Evolutionary conservation across 345 rosid species (phyloP), one percentile per base, ranked within the genome.

Genomic region (Lumnitzera littorea): DNA sequence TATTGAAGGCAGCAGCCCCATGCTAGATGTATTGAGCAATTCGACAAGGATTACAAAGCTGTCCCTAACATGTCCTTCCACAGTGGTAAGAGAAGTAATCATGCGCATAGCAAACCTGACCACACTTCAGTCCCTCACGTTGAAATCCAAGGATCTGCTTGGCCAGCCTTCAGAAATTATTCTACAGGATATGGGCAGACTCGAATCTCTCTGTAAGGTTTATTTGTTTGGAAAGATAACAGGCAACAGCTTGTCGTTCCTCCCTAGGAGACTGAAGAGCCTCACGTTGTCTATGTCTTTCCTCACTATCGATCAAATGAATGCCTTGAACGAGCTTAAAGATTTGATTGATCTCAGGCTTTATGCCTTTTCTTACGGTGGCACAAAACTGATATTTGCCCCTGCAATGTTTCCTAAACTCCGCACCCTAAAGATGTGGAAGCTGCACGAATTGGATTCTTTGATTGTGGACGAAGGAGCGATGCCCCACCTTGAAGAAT

Each of bases 211-310:
- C 16, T 48, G 48, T 0, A 68, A 75, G 2, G 8, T 80, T 67
- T 71, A 73, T 62, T 63, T 80, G 67, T 62, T 71, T 0, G 81
- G 84, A 36, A 36, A 12, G 15, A 46, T 76, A 24, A 24, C 48
- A 2, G 11, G 3, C 5, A n/a, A 23, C 0, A 2, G 9, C 20
- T 11, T 17, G 55, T 1, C 0, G 0, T 11, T 14, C 14, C 61
- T 76, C 31, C 81, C 78, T 2, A 16, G 1, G 58, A 67, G 25
- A 10, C 73, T 79, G 36, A 61, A 43, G 60, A 49, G 70, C 15
- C 67, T 75, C 2, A 75, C 80, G 17, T 51, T 79, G 67, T 72
- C 83, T 2, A 46, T 73, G 67, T 64, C 83, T 13, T 7, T 57
- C 7, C 62, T 73, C 31, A 13, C 3, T 9, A 2, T 2, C 0